Evolutionary conservation across 2,329 filamentous ascomycete species (phyloP).

Genomic region (Calonectria crousiana): DNA sequence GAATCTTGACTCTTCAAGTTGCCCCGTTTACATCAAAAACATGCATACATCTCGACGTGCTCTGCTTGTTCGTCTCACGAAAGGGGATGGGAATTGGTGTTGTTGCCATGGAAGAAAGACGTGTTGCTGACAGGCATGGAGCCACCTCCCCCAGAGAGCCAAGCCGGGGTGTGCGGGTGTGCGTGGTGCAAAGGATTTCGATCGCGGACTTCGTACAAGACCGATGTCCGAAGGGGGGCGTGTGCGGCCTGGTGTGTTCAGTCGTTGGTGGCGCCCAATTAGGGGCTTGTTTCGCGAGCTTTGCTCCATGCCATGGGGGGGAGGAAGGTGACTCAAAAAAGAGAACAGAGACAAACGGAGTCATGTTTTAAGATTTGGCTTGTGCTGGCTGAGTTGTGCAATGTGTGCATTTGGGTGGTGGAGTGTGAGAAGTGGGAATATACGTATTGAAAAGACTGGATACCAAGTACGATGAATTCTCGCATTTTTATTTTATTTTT

Average conservation of each 20-base stretch:
- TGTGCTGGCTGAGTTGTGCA: neutral
- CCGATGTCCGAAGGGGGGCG: conserved; percentile 46
- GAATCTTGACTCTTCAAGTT: neutral
- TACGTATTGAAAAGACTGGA: neutral
- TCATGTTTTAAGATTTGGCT: conserved; percentile 20
- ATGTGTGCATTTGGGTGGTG: neutral
- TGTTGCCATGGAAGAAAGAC: neutral
- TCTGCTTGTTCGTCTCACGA: neutral
- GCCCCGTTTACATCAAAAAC: neutral
- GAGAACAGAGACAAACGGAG: neutral
- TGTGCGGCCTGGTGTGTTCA: neutral
- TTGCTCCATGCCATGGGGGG: neutral
- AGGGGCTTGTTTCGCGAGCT: neutral
- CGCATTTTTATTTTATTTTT: neutral
- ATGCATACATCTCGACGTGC: too few relatives aligned
- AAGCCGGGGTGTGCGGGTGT: neutral
- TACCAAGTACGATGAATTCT: neutral
- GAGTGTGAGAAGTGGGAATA: neutral
- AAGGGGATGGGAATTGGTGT: neutral
- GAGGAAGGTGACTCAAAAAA: neutral
- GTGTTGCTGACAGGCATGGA: neutral
- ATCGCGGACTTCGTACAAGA: conserved; percentile 40
- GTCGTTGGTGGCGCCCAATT: conserved; percentile 25
- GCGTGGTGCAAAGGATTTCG: neutral
- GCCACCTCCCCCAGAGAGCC: neutral